Base-by-base conservation (phyloP, 257 asterid genomes). In the Avicennia marina region DNA sequence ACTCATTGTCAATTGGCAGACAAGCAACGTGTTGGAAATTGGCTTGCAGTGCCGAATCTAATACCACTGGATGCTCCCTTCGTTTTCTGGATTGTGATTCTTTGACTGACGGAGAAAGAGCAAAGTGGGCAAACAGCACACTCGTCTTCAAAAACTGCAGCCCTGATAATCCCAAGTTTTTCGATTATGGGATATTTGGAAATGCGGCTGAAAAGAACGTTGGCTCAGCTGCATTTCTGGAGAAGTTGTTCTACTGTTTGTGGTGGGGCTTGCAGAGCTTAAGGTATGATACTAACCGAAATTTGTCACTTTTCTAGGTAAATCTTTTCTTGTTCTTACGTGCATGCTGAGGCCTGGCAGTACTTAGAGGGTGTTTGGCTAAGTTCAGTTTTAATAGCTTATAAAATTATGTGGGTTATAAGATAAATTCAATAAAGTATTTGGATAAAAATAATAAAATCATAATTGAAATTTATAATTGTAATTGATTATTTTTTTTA, bases 191-290 rank as follows among this genome's bases (percentile, higher is more conserved):
- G 39, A 85, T 90, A 55, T 90, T 90, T 69, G 93, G 62, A 67
- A 79, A 72, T 8, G 98, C 98, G 25, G 86, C 87, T 34, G 61
- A 69, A 18, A 85, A 85, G 56, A 72, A 81, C 38, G 98, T 87
- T 8, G 90, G 83, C 65, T 81, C 94, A 67, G 70, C 98, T 19
- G 83, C 64, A 67, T 87, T 90, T 65, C 38, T 81, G 11, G 72
- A 68, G 16, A 90, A 85, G 82, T 87, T 87, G 68, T 79, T 90
- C 50, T 90, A 90, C 58, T 85, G 98, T 81, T 73, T 90, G 69
- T 87, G 98, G 98, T 90, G 98, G 98, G 98, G 98, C 52, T 68
- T 90, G 64, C 96, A 87, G 75, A 81, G 87, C 41, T 77, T 90
- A 44, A 90, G 98, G 98, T 36, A 8, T 8, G 8, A 29, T 90